These are phyloP conservation scores for Kazachstania sp. DNA, from an alignment of 1,139 yeast species.

Conservation along the genomic window DNA sequence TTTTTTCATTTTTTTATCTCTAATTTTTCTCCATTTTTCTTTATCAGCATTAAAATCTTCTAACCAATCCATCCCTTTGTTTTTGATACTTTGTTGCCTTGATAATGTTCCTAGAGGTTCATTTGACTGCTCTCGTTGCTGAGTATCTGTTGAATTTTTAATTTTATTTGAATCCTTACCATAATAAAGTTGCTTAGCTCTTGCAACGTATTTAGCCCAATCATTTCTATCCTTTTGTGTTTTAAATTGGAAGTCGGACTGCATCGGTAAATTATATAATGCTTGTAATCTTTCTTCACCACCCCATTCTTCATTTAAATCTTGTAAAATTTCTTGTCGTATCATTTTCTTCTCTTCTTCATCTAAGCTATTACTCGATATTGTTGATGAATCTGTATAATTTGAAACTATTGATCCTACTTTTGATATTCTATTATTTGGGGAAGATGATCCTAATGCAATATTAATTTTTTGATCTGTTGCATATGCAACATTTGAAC, in stretches of 20 bases:
- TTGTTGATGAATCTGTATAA: slow-evolving; percentile 24
- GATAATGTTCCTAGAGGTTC: not conserved
- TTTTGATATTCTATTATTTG: not conserved
- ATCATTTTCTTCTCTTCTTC: slow-evolving; percentile 21
- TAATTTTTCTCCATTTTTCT: slow-evolving; percentile 26
- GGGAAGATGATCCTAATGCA: not conserved
- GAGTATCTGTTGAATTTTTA: not conserved
- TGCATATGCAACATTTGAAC: slow-evolving; percentile 24
- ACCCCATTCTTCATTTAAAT: slow-evolving; percentile 51
- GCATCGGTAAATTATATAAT: slow-evolving; percentile 42
- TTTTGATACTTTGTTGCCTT: not conserved
- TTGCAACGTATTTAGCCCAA: slow-evolving; percentile 25
- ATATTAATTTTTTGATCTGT: slow-evolving; percentile 10
- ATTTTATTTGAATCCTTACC: slow-evolving; percentile 4
- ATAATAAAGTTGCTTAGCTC: slow-evolving; percentile 26
- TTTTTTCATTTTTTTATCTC: slow-evolving; percentile 50
- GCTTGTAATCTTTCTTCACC: slow-evolving; percentile 56
- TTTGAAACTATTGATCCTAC: slow-evolving; percentile 1
- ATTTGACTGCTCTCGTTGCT: not conserved
- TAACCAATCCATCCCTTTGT: slow-evolving; percentile 11
- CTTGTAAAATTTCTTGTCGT: slow-evolving; percentile 23
- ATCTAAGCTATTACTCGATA: slow-evolving; percentile 3
- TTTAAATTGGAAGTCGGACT: slow-evolving; percentile 23
- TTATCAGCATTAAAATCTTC: slow-evolving; percentile 22
- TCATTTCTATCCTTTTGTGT: slow-evolving; percentile 26